phyloP scores from a whole-genome alignment of 2,329 filamentous ascomycete species.

The Thielaviopsis punctulata region DNA sequence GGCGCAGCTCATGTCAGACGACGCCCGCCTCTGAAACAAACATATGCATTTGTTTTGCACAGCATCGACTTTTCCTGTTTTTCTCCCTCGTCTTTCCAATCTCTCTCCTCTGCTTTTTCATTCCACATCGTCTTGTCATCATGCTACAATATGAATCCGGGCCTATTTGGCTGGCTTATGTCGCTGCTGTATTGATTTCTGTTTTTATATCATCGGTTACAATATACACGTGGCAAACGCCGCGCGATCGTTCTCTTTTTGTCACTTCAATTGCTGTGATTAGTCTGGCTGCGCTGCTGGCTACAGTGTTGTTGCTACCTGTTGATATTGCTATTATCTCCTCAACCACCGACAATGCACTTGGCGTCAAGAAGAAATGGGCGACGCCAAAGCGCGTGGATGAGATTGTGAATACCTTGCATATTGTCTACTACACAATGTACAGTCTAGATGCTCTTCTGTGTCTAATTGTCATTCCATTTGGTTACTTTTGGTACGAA shows the following conservation, averaged over 20 bases:
- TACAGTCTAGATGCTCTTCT: constrained; percentile 85
- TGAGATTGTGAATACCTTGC: constrained; percentile 62
- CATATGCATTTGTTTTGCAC: too few species aligned
- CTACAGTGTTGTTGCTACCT: constrained; percentile 79
- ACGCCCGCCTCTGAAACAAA: too few species aligned
- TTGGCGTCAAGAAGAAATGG: constrained; percentile 85
- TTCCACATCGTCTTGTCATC: background rate
- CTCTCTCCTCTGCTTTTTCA: background rate
- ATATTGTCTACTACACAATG: constrained; percentile 78
- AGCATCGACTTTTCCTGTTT: too few species aligned
- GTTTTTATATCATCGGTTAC: constrained; percentile 67
- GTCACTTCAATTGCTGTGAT: constrained; percentile 76
- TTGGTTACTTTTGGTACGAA: constrained; percentile 96
- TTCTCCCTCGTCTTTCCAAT: background rate
- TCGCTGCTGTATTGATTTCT: constrained; percentile 59
- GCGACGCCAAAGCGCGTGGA: constrained; percentile 68
- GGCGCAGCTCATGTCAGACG: too few species aligned
- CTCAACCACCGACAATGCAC: constrained; percentile 57
- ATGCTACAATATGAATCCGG: constrained; percentile 37
- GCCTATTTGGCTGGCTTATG: constrained; percentile 91
- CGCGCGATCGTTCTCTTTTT: constrained; percentile 64
- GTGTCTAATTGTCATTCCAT: constrained; percentile 78
- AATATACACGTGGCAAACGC: constrained; percentile 80
- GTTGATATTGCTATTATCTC: constrained; percentile 93
- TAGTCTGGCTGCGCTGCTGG: constrained; percentile 72